Conservation (phyloP, 73 alveolate genomes). For the Tetrahymena elliotti region DNA sequence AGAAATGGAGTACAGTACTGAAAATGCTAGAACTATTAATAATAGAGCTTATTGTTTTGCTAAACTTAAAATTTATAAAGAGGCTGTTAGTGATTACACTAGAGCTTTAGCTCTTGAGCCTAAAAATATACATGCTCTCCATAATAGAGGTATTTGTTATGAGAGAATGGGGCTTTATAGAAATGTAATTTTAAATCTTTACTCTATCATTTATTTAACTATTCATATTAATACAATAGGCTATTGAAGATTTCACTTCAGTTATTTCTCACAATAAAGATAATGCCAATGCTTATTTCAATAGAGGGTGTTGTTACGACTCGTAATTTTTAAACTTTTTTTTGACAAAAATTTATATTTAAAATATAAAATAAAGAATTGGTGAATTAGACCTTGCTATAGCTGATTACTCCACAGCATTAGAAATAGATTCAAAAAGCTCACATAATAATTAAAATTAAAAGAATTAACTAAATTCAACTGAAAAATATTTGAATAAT, state of each 20-base stretch:
- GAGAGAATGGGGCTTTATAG: conserved; percentile 84
- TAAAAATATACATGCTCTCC: conserved; percentile 88
- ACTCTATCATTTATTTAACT: too few species aligned
- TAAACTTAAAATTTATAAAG: conserved; percentile 72
- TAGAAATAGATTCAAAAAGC: conserved; percentile 77
- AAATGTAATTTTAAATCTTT: conserved; percentile 36
- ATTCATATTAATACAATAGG: conserved; percentile 21
- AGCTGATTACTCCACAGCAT: conserved; percentile 88
- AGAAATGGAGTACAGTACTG: conserved; percentile 59
- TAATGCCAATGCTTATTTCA: conserved; percentile 95
- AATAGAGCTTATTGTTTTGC: conserved; percentile 95
- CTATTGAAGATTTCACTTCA: conserved; percentile 85
- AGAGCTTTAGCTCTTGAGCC: conserved; percentile 66
- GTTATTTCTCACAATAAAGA: conserved; percentile 80
- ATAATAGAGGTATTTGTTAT: conserved; percentile 90
- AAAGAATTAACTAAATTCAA: background rate
- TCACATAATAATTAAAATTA: background rate
- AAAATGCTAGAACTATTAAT: conserved; percentile 73
- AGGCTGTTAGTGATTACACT: conserved; percentile 89
- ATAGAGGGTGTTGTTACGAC: conserved; percentile 97
- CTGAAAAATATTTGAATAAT: background rate
- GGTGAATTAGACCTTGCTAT: conserved; percentile 91
- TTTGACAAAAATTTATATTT: background rate
- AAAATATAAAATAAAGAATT: conserved; percentile 2
- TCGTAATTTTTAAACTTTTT: conserved; percentile 24